Conservation (phyloP, 331 rosid species). For the Rosa hybrid region DNA sequence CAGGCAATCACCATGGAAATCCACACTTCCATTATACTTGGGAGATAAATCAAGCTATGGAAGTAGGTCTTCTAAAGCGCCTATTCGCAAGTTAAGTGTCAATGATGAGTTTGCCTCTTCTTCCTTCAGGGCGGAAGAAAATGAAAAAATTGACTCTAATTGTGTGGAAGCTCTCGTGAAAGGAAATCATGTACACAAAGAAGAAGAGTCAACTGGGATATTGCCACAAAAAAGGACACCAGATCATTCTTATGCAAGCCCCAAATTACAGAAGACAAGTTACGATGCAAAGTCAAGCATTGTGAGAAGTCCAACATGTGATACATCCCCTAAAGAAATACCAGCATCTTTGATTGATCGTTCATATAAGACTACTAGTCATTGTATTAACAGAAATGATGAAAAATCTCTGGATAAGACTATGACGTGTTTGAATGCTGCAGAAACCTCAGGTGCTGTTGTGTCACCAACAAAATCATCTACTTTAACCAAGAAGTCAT, state of each 20-base stretch:
- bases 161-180: slow-evolving; percentile 36
- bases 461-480: slow-evolving; percentile 21
- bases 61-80: slow-evolving; percentile 29
- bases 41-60: slow-evolving; percentile 40
- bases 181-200: slow-evolving; percentile 27
- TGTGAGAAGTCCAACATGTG: slow-evolving; percentile 30
- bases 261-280: slow-evolving; percentile 40
- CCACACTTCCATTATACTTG: slow-evolving; percentile 39
- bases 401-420: neutral
- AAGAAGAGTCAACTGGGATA: slow-evolving; percentile 34
- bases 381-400: slow-evolving; percentile 27
- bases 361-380: slow-evolving; percentile 29
- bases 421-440: neutral
- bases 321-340: slow-evolving; percentile 29
- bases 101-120: slow-evolving; percentile 31
- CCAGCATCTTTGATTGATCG: slow-evolving; percentile 32
- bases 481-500: slow-evolving; percentile 21
- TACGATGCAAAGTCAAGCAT: slow-evolving; percentile 30
- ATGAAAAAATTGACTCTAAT: slow-evolving; percentile 33
- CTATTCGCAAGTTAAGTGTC: slow-evolving; percentile 30
- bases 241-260: slow-evolving; percentile 41
- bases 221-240: slow-evolving; percentile 48
- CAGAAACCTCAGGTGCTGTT: slow-evolving; percentile 8
- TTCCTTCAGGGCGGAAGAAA: slow-evolving; percentile 27
- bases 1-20: slow-evolving; percentile 42